Base-by-base conservation (phyloP, 192 early-diverging fungal genomes). In the Physocladia obscura region DNA sequence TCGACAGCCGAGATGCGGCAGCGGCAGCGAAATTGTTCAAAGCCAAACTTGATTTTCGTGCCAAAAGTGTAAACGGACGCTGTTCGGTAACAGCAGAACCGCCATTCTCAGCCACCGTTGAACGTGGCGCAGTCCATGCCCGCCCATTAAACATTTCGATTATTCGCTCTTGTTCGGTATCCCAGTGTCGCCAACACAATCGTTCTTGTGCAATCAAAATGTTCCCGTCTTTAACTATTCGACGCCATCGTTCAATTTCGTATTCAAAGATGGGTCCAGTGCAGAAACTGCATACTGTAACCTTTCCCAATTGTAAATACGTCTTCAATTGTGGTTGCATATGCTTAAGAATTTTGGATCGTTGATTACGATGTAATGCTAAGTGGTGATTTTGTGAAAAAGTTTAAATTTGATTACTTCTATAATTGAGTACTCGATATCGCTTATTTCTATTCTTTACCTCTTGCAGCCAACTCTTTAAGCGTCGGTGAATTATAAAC, bases 201-300 rank as follows among this genome's bases (percentile, higher is more conserved):
- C 65, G 70, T 59, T 90, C 89, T 59, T 86, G 87, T 22, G 87
- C 64, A 0, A 86, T 36, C n/a, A 62, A 17, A 8, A 68, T 21
- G 22, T 13, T 35, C 5, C 35, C 70, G 39, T 65, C 57, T 11
- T 89, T 86, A 50, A 88, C 87, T 44, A 92, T 83, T 15, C 88
- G 78, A 40, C 86, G 82, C 35, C 84, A 77, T 26, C 91, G 83
- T 29, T 74, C 77, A 5, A 83, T 78, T 69, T 52, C 84, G 3
- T 70, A 74, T 31, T 91, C 88, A 72, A 92, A 90, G 62, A 88
- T 92, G 8, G 93, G 93, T 5, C 93, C 92, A 15, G 76, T 71
- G 71, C 93, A 95, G 78, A 88, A 92, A 4, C 87, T 79, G 73
- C 93, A 95, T 22, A 67, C 57, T 22, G 81, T 70, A 0, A 81